Evolutionary conservation across 768 basidiomycete genomes (phyloP).

Genomic region (Leccinum imitatum): DNA sequence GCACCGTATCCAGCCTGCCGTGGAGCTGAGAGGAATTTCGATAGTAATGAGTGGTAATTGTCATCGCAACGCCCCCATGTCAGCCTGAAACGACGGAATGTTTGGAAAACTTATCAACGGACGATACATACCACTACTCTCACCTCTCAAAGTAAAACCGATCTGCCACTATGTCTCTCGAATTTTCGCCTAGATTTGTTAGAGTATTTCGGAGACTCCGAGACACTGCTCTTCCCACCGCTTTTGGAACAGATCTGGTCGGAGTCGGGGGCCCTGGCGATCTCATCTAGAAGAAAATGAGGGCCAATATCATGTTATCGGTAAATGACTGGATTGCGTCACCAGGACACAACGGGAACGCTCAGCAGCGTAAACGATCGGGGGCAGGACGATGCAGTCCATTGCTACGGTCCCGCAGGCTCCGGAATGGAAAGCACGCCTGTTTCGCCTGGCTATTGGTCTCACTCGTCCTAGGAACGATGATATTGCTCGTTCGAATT

Average conservation of each 20-base stretch:
- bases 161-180: neutral
- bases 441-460: conserved; percentile 28
- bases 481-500: conserved; percentile 20
- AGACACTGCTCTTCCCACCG: neutral
- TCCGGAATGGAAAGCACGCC: conserved; percentile 32
- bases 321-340: conserved; percentile 28
- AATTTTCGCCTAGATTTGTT: neutral
- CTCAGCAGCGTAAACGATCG: conserved; percentile 18
- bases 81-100: conserved; percentile 18
- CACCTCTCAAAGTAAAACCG: neutral
- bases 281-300: conserved; percentile 16
- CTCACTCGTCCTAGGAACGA: conserved; percentile 15
- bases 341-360: conserved; percentile 15
- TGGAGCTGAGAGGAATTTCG: conserved; percentile 14
- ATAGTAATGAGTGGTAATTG: conserved; percentile 10
- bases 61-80: conserved; percentile 7
- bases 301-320: conserved; percentile 10
- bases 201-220: conserved; percentile 1
- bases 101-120: conserved; percentile 3
- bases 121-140: neutral
- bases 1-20: conserved; percentile 22
- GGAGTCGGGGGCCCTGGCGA: conserved; percentile 17
- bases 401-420: conserved; percentile 26
- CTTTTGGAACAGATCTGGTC: conserved; percentile 14
- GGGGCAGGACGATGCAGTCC: conserved; percentile 18